Evolutionary conservation across 1,284 basidiomycete genomes (phyloP), one percentile per base, ranked within the genome.

Genomic region (Ustilago loliicola): DNA sequence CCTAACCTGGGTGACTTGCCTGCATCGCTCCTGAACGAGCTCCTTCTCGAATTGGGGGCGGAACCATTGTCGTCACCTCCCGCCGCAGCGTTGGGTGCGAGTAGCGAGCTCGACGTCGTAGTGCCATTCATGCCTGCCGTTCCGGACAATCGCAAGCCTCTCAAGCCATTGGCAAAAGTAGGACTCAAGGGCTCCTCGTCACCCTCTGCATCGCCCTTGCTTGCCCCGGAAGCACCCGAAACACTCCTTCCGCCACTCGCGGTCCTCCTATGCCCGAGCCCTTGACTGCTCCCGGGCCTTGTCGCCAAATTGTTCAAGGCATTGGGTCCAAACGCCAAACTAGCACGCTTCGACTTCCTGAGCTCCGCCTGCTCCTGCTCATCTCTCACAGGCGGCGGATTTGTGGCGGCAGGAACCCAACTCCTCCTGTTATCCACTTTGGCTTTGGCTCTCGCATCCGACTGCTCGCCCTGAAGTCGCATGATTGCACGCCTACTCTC

Each of bases 401-500:
- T 59, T 38, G 66, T 66, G n/a, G 73, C 58, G 29, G 70, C 59
- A 2, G 77, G 68, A 21, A 69, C 42, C 76, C 79, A 80, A 51
- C 71, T 74, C 27, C 81, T 60, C 11, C 75, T 68, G 27, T 81
- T 74, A 45, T 79, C 77, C 3, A 56, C 63, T 54, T 81, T 81
- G 15, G 77, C 78, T 30, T 80, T 80, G 19, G 80, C 70, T 13
- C 76, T 57, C 11, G 71, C 75, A 38, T 77, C 71, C 21, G 72
- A 70, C 57, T 83, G 82, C 45, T 80, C 73, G 34, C 74, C 73
- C 50, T 83, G 82, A 6, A 84, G 71, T 9, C 81, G 61, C 83
- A 84, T 84, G 70, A 84, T 83, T 40, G 83, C 83, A 4, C 82
- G 70, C 11, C 83, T 67, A 45, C 76, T 77, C 55, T 84, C 83